These are phyloP conservation scores for Salvia rosmarinus DNA, from an alignment of 257 asterid genomes.

Conservation along the genomic window DNA sequence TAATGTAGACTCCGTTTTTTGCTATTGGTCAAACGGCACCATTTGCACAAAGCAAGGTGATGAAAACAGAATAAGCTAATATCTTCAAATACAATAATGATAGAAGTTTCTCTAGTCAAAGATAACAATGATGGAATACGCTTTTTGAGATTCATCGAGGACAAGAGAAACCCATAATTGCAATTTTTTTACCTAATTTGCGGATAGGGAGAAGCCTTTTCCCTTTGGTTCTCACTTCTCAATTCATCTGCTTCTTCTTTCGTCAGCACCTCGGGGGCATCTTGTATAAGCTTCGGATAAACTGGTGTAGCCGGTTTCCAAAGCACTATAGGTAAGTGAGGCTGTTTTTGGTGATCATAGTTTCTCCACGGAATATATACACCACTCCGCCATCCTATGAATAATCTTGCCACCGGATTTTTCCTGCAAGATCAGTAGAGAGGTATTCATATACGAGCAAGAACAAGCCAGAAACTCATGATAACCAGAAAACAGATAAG, in stretches of 20 bases:
- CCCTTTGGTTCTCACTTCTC: slow-evolving; percentile 74
- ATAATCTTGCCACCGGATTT: slow-evolving; percentile 86
- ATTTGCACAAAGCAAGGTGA: neutral
- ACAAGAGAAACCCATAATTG: neutral
- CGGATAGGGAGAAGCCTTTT: slow-evolving; percentile 71
- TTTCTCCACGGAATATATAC: slow-evolving; percentile 94
- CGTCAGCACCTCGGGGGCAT: slow-evolving; percentile 90
- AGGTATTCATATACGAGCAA: slow-evolving; percentile 7
- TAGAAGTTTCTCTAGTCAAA: too few species aligned
- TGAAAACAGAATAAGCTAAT: neutral
- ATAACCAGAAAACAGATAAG: slow-evolving; percentile 15
- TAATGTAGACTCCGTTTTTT: slow-evolving; percentile 81
- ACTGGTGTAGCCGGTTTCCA: slow-evolving; percentile 99
- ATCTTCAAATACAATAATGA: neutral
- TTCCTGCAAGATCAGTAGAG: slow-evolving; percentile 52
- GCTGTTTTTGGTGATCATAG: slow-evolving; percentile 74
- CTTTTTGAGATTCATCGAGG: slow-evolving; percentile 7
- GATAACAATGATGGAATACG: neutral
- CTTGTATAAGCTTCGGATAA: slow-evolving; percentile 97
- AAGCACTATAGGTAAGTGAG: slow-evolving; percentile 82
- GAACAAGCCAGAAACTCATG: neutral
- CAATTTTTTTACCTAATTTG: slow-evolving; percentile 73
- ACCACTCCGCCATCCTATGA: slow-evolving; percentile 77
- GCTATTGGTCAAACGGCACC: slow-evolving; percentile 42
- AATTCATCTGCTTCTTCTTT: slow-evolving; percentile 82